Evolutionary conservation across 345 rosid genomes (phyloP).

Genomic region (Camelina laxa): DNA sequence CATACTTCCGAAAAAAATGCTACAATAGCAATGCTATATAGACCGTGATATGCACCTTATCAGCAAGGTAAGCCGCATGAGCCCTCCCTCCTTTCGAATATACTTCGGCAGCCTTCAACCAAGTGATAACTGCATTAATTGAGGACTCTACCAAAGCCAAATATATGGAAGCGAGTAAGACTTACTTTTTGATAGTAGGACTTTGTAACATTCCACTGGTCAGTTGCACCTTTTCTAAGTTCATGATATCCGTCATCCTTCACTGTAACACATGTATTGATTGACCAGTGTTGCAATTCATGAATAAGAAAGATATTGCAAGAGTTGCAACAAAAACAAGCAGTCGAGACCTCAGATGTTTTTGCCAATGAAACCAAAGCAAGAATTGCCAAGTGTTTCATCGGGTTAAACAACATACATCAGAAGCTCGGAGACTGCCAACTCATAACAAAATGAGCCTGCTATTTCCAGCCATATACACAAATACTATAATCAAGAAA

Average conservation of each 20-base stretch:
- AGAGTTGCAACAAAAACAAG: slow-evolving; percentile 26
- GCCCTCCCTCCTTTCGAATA: slow-evolving; percentile 70
- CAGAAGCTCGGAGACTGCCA: slow-evolving; percentile 30
- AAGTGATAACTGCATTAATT: slow-evolving; percentile 13
- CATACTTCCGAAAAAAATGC: neutral
- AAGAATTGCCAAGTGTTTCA: slow-evolving; percentile 13
- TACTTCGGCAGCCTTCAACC: slow-evolving; percentile 74
- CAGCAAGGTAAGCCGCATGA: slow-evolving; percentile 80
- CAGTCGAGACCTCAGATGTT: slow-evolving; percentile 32
- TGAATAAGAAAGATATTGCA: slow-evolving; percentile 1
- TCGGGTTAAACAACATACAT: slow-evolving; percentile 34
- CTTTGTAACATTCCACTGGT: slow-evolving; percentile 71
- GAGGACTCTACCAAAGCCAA: slow-evolving; percentile 1
- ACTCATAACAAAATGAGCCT: slow-evolving; percentile 36
- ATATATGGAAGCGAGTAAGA: slow-evolving; percentile 15
- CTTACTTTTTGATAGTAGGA: slow-evolving; percentile 72
- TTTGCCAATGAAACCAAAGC: slow-evolving; percentile 43
- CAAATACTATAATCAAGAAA: slow-evolving; percentile 15
- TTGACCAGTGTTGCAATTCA: slow-evolving; percentile 3
- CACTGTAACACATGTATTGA: slow-evolving; percentile 52
- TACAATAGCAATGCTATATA: neutral
- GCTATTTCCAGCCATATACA: slow-evolving; percentile 18
- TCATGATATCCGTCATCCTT: slow-evolving; percentile 67
- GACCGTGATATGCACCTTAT: slow-evolving; percentile 59
- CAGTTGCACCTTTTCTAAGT: slow-evolving; percentile 62